Conservation (phyloP, 331 rosid genomes). For the Malus hybrid region DNA sequence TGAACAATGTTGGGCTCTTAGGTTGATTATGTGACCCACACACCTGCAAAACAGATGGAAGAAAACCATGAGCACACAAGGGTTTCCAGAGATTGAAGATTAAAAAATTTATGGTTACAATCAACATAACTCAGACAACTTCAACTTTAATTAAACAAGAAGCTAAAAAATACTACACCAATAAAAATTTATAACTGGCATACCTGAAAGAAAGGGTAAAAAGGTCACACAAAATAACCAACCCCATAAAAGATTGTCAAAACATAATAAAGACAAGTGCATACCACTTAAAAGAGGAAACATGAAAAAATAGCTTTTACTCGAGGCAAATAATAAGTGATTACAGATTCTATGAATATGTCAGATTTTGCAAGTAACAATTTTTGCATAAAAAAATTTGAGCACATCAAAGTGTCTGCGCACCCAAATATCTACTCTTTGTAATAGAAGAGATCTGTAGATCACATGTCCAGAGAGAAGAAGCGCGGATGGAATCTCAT, state of each 20-base stretch:
- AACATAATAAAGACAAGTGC: neutral
- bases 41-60: slow-evolving; percentile 21
- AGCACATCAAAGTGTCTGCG: neutral
- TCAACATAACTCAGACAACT: neutral
- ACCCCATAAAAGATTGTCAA: neutral
- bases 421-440: neutral
- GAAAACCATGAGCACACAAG: slow-evolving; percentile 7
- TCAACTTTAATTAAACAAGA: neutral
- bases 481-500: neutral
- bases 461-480: neutral
- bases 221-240: neutral
- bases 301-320: neutral
- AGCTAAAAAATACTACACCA: neutral
- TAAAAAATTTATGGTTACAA: neutral
- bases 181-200: neutral
- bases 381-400: neutral
- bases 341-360: neutral
- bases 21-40: slow-evolving; percentile 10
- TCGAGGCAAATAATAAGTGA: neutral
- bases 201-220: neutral
- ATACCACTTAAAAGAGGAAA: neutral
- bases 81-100: neutral
- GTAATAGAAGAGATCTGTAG: neutral
- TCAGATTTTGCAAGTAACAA: neutral
- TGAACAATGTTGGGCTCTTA: slow-evolving; percentile 5